A percentile compares a stretch with the other conserved stretches of the same genome.
Conservation (phyloP, 257 asterid genomes). For the Solanum okadae region DNA sequence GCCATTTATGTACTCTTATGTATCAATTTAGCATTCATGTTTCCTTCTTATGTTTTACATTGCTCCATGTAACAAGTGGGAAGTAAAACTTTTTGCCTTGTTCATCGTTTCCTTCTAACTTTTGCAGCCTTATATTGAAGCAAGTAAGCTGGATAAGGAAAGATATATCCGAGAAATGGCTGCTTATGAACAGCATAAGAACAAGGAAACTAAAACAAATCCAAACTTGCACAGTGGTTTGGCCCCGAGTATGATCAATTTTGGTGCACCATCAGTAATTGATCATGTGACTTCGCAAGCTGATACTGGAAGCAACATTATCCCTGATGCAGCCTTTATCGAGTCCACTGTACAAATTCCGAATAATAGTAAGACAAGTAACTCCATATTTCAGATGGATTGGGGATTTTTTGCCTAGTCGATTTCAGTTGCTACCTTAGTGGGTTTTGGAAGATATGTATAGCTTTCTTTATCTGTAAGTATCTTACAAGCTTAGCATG, state of each 20-base stretch:
- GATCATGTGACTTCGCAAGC: constrained; percentile 24
- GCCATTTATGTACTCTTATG: not conserved
- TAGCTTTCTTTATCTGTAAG: not conserved
- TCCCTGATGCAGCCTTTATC: constrained; percentile 26
- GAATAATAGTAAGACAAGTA: constrained; percentile 31
- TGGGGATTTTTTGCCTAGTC: constrained; percentile 15
- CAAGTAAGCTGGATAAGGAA: constrained; percentile 52
- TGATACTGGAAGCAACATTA: constrained; percentile 2
- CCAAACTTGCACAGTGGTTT: not conserved
- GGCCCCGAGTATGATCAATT: constrained; percentile 16
- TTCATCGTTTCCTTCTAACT: not conserved
- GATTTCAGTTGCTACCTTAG: not conserved
- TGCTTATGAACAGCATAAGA: constrained; percentile 10
- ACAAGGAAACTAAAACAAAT: not conserved
- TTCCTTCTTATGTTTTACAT: not conserved
- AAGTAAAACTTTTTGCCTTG: not conserved
- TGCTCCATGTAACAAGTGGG: not conserved
- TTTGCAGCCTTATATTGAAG: constrained; percentile 58
- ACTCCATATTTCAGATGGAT: constrained; percentile 35
- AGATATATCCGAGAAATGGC: constrained; percentile 44
- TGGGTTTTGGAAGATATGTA: not conserved
- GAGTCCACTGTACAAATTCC: constrained; percentile 27
- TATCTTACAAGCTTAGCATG: not conserved
- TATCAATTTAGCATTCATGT: not conserved
- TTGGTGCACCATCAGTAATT: constrained; percentile 15